Percentiles rank a stretch among this genome's conserved stretches.
phyloP scores from a whole-genome alignment of 225 moss, liverwort and hornwort genomes.

The Ulota crispa region DNA sequence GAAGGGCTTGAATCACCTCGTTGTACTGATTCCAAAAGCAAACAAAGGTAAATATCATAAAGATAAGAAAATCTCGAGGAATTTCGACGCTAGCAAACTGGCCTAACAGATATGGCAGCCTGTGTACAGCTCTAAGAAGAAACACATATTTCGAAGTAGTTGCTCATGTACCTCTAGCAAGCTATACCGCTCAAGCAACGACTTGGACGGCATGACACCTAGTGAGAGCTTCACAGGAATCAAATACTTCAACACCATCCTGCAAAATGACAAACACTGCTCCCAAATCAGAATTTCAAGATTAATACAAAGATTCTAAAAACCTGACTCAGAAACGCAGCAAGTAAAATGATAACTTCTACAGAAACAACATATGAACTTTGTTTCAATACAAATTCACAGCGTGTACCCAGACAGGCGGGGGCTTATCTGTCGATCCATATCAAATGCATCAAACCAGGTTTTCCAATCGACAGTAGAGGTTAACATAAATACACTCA shows the following conservation, averaged over 20 bases:
- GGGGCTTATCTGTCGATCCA: not conserved
- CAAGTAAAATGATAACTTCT: not conserved
- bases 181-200: constrained; percentile 69
- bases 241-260: constrained; percentile 93
- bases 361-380: not conserved
- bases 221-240: constrained; percentile 91
- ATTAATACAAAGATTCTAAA: not conserved
- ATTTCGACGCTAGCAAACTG: constrained; percentile 17
- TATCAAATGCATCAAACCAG: not conserved
- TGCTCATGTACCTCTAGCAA: constrained; percentile 66
- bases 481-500: constrained; percentile 21
- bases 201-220: constrained; percentile 74
- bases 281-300: constrained; percentile 14
- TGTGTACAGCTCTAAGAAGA: not conserved
- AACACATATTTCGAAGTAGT: not conserved
- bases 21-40: constrained; percentile 61
- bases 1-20: constrained; percentile 72
- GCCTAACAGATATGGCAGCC: constrained; percentile 27
- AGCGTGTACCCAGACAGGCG: not conserved
- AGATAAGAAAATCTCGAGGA: not conserved
- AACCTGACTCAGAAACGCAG: not conserved
- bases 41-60: not conserved
- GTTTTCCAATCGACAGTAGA: not conserved
- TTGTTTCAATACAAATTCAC: not conserved
- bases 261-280: constrained; percentile 36